These are phyloP conservation scores for Hagleromyces aurorensis DNA, from an alignment of 805 yeast species.

Conservation along the genomic window DNA sequence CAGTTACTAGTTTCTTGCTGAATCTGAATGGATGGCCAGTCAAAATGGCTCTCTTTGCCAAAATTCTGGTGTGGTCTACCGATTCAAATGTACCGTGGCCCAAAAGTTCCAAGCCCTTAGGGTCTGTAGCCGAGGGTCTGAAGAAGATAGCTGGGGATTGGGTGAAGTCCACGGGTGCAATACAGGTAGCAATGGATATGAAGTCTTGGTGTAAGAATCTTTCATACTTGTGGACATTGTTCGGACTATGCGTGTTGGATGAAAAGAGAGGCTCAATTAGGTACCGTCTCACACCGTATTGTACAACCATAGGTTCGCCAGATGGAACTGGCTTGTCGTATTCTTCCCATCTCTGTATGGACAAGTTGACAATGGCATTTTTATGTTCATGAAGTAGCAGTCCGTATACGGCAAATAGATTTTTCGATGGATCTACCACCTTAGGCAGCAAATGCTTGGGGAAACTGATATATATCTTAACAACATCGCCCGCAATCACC, in stretches of 20 bases:
- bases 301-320: conserved; percentile 73
- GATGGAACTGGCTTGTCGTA: conserved; percentile 79
- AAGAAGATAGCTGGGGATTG: conserved; percentile 81
- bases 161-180: conserved; percentile 80
- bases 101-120: conserved; percentile 50
- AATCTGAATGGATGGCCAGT: conserved; percentile 96
- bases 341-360: conserved; percentile 84
- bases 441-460: conserved; percentile 41
- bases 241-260: conserved; percentile 64
- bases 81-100: conserved; percentile 89
- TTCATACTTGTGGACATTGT: conserved; percentile 82
- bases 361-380: conserved; percentile 71
- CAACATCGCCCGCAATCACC: conserved; percentile 55
- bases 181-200: conserved; percentile 70
- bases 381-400: conserved; percentile 82
- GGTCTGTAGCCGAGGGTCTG: conserved; percentile 45
- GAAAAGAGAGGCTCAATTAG: conserved; percentile 77
- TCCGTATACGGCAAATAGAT: conserved; percentile 62
- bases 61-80: conserved; percentile 73
- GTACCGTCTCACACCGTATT: conserved; percentile 89
- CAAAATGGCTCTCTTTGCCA: conserved; percentile 80
- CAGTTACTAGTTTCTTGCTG: conserved; percentile 84
- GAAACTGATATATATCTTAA: conserved; percentile 51
- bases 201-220: conserved; percentile 75
- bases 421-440: conserved; percentile 35